Percentiles rank a stretch among this genome's conserved stretches.
phyloP scores from a whole-genome alignment of 306 rosid species.

The Cicer cuneatum region DNA sequence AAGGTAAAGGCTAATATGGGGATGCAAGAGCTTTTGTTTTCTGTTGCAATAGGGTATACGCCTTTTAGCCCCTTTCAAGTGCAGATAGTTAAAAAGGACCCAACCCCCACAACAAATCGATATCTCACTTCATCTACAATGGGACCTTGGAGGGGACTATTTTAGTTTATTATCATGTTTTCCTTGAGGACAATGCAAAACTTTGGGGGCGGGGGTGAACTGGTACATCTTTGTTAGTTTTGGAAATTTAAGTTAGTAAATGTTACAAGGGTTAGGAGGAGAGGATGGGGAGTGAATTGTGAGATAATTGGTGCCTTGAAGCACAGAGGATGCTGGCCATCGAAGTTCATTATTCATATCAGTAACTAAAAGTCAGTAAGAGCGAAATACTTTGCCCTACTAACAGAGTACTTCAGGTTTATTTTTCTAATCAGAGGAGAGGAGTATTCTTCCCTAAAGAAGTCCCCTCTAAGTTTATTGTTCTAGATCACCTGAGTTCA shows the following conservation, averaged over 20 bases:
- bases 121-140: neutral
- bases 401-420: neutral
- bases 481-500: constrained; percentile 8
- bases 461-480: constrained; percentile 2
- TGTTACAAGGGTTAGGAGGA: neutral
- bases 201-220: neutral
- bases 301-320: neutral
- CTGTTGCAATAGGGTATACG: neutral
- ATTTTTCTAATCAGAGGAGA: neutral
- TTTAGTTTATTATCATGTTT: neutral
- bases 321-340: neutral
- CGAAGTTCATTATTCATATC: neutral
- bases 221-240: neutral
- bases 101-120: neutral
- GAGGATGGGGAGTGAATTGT: neutral
- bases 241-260: neutral
- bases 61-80: neutral
- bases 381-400: neutral
- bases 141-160: neutral
- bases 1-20: neutral
- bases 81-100: neutral
- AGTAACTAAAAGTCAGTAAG: neutral
- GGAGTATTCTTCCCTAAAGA: neutral
- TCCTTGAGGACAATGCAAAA: neutral
- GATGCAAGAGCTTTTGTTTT: neutral